Percentiles rank a stretch among this genome's conserved stretches.
Conservation (phyloP, 1,139 yeast genomes). For the Maudiozyma humilis region DNA sequence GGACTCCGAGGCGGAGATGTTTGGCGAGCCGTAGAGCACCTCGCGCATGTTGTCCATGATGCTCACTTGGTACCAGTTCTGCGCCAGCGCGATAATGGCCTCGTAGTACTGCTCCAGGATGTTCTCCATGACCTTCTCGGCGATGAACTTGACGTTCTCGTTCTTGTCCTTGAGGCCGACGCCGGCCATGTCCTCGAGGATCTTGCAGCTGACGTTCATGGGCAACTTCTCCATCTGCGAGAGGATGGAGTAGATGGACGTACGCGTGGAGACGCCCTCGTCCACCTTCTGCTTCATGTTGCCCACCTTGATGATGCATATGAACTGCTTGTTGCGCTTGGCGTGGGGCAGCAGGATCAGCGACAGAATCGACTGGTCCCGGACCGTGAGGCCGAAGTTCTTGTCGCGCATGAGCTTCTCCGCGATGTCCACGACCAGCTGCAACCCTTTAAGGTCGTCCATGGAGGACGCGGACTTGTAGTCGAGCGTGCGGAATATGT, state of each 20-base stretch:
- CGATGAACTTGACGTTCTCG: background rate
- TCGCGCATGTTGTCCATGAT: conserved; percentile 3
- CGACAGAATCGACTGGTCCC: conserved; percentile 2
- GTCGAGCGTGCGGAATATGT: conserved; percentile 2
- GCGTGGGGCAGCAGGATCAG: conserved; percentile 10
- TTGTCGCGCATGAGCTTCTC: conserved; percentile 8
- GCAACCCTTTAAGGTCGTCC: conserved; percentile 5
- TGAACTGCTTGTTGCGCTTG: conserved; percentile 16
- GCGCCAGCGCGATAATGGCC: conserved; percentile 1
- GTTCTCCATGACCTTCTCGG: conserved; percentile 1
- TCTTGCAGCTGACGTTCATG: conserved; percentile 7
- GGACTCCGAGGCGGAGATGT: background rate
- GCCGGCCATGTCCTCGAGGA: conserved; percentile 7
- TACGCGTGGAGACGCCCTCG: conserved; percentile 16
- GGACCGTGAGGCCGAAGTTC: background rate
- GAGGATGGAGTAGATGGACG: conserved; percentile 11
- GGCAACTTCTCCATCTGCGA: conserved; percentile 6
- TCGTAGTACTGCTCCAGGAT: conserved; percentile 2
- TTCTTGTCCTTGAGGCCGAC: conserved; percentile 4
- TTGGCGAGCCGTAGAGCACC: conserved; percentile 1
- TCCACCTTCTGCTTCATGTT: conserved; percentile 25
- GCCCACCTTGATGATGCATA: conserved; percentile 22
- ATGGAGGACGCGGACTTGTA: background rate
- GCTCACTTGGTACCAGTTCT: conserved; percentile 3
- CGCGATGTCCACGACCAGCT: conserved; percentile 9